Conservation (phyloP, 441 rosid species). For the Corymbia calophylla region DNA sequence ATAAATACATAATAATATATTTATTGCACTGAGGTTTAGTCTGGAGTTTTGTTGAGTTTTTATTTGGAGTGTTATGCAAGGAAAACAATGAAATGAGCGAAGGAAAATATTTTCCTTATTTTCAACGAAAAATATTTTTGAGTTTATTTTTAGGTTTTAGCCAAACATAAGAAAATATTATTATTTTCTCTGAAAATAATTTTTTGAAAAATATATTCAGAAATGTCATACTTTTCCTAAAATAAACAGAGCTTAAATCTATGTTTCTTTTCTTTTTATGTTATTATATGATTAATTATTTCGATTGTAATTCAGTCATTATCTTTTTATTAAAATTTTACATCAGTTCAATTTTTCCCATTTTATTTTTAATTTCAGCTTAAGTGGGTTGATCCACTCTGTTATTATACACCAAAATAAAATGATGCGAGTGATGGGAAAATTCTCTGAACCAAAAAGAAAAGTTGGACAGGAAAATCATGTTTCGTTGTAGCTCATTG, state of each 20-base stretch:
- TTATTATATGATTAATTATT: neutral
- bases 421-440: neutral
- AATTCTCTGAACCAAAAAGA: no score
- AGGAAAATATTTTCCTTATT: neutral
- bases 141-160: no score
- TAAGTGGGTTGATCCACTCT: neutral
- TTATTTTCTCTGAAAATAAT: no score
- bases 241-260: neutral
- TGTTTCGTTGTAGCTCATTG: neutral
- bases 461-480: neutral
- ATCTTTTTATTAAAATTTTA: neutral
- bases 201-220: no score
- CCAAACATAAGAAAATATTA: rapidly evolving
- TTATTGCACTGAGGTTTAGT: no score
- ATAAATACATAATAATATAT: no score
- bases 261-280: neutral
- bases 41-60: neutral
- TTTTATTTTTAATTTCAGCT: neutral
- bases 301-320: neutral
- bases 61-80: no score
- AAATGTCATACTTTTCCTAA: neutral
- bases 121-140: no score
- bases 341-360: neutral
- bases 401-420: neutral
- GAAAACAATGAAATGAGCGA: neutral